Base-by-base conservation (phyloP, 768 basidiomycete species). In the Mycena capillaripes region DNA sequence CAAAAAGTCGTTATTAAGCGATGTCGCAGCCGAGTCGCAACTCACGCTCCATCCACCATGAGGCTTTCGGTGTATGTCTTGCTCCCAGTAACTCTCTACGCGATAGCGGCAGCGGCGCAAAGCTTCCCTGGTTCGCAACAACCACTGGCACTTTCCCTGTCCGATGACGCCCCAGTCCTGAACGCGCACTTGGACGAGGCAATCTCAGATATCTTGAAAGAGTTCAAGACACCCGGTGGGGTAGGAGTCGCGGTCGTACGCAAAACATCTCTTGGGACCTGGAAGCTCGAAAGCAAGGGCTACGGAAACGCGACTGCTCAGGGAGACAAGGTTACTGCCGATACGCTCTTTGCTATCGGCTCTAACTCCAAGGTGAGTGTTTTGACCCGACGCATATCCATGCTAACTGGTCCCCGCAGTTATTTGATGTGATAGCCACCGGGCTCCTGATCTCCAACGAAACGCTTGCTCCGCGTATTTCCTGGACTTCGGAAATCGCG, bases 251-350 rank as follows among this genome's bases (percentile, higher is more conserved):
- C 80, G 7, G 76, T 81, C 21, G 81, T 81, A 3, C 76, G 70
- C 48, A 76, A 76, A 68, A 70, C 76, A 29, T 75, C 66, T 3
- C 73, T 76, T 3, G 78, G 77, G 6, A 70, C 59, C 14, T 83
- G 80, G 80, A 76, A 75, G 19, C 73, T 82, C 19, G 80, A 82
- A 56, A 79, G 77, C 8, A 79, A 80, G 63, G 80, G 82, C 2
- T 82, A 81, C 46, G 82, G 82, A 3, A 70, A 59, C 12, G 81
- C 82, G 1, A 77, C 76, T 11, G 53, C 67, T 4, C 75, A 76
- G 21, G 78, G 78, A 1, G 76, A 65, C 14, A 64, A 73, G 30
- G 76, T 79, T n/a, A 79, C 77, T 3, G 73, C 76, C 64, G 70
- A 81, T n/a, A 81, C 80, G 1, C 59, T 77, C 16, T 81, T 80